These are phyloP conservation scores for Neurospora intermedia DNA, from an alignment of 495 filamentous ascomycete species.

Conservation along the genomic window DNA sequence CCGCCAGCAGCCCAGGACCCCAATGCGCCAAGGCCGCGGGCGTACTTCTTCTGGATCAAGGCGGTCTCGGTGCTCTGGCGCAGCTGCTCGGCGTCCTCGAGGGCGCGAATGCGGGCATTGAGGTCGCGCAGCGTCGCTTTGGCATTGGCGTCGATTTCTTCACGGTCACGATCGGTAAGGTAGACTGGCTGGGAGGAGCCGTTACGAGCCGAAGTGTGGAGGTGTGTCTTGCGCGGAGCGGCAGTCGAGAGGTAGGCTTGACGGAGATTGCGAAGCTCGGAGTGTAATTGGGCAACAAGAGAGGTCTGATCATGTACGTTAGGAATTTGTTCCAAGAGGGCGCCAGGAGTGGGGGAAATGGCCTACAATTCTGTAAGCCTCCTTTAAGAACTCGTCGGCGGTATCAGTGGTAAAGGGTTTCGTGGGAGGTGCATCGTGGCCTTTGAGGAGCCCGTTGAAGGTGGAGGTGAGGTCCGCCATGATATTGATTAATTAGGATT, in stretches of 20 bases:
- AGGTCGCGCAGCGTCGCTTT: conserved; percentile 76
- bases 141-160: conserved; percentile 74
- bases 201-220: conserved; percentile 19
- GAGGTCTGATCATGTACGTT: conserved; percentile 54
- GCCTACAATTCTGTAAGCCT: conserved; percentile 86
- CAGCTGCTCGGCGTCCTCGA: conserved; percentile 72
- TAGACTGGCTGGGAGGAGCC: conserved; percentile 27
- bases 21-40: conserved; percentile 44
- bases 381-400: conserved; percentile 85
- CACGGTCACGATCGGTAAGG: conserved; percentile 59
- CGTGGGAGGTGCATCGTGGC: conserved; percentile 37
- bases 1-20: conserved; percentile 65
- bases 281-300: conserved; percentile 65
- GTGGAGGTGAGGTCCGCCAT: conserved; percentile 66
- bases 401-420: conserved; percentile 35
- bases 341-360: background rate
- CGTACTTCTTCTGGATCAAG: conserved; percentile 59
- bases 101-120: conserved; percentile 59
- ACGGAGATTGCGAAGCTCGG: conserved; percentile 70
- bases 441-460: conserved; percentile 57
- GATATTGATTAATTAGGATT: background rate
- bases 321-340: background rate
- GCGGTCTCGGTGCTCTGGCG: conserved; percentile 60
- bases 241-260: conserved; percentile 83
- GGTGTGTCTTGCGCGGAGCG: conserved; percentile 35